phyloP scores from a whole-genome alignment of 2,329 filamentous ascomycete genomes.

The Alternaria viburni region DNA sequence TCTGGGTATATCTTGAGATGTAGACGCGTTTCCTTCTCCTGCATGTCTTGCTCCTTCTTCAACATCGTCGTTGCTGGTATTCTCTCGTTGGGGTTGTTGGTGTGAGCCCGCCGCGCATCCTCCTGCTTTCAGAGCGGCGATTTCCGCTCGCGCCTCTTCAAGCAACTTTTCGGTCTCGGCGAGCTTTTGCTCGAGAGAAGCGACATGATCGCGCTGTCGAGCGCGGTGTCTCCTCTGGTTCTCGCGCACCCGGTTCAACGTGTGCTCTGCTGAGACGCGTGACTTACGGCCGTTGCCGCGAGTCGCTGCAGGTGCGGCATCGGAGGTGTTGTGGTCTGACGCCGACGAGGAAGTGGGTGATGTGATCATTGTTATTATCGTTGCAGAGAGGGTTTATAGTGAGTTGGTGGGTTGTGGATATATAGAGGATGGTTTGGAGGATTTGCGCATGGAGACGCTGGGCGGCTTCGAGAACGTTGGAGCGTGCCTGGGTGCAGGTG shows the following conservation, averaged over 20 bases:
- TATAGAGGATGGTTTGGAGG: not conserved
- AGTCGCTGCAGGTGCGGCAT: not conserved
- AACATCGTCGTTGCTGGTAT: not conserved
- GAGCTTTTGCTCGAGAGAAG: slow-evolving; percentile 47
- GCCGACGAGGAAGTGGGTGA: slow-evolving; percentile 11
- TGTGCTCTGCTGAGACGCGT: slow-evolving; percentile 43
- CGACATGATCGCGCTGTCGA: slow-evolving; percentile 50
- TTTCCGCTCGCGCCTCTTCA: slow-evolving; percentile 33
- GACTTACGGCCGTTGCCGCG: slow-evolving; percentile 7
- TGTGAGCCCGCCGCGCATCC: not conserved
- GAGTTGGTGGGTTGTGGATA: too few relatives aligned
- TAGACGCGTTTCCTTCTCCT: not conserved
- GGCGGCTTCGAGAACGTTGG: not conserved
- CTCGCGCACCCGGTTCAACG: slow-evolving; percentile 54
- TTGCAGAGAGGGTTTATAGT: too few relatives aligned
- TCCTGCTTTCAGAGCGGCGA: slow-evolving; percentile 23
- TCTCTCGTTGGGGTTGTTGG: not conserved
- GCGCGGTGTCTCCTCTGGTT: slow-evolving; percentile 61
- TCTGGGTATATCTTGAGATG: not conserved
- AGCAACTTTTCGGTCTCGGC: slow-evolving; percentile 37
- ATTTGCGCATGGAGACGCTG: not conserved
- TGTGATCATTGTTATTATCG: not conserved
- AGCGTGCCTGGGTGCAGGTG: slow-evolving; percentile 7
- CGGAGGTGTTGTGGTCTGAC: slow-evolving; percentile 15
- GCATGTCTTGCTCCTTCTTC: not conserved